Evolutionary conservation across 352 stramenopile species (phyloP), one percentile per base, ranked within the genome.

Genomic region (Pythium dissimile): DNA sequence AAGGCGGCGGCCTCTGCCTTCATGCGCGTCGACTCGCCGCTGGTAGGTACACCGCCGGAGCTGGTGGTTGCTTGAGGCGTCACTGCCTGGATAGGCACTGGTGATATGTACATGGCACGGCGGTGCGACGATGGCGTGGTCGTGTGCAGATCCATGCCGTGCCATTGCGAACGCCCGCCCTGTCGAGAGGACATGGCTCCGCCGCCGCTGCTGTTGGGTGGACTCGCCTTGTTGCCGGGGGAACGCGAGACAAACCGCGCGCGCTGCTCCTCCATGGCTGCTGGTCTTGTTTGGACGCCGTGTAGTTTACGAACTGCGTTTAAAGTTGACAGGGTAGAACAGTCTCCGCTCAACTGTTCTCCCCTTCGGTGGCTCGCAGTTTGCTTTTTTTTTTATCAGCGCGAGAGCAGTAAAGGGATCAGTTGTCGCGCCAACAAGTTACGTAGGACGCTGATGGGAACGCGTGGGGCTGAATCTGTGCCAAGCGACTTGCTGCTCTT

Each of bases 1-100:
- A 94, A 59, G 13, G 76, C 76, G n/a, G 49, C 39, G 20, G 59
- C 54, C 13, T 69, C 55, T 5, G 55, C 20, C 1, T 45, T 43
- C 21, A 27, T 18, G 26, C 15, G 38, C 43, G 32, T 21, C 7
- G 28, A 23, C 5, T 49, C 53, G 31, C 37, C 32, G 48, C 41
- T 45, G 34, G 45, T 32, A 18, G 11, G 26, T 10, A 35, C 20
- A 27, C 27, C 16, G 28, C 13, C 28, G 39, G 39, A 4, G n/a
- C 12, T 16, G 35, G n/a, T 18, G 28, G 30, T 20, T 30, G 45
- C 52, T 31, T 39, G 16, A 15, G 23, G 5, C 31, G 51, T 11
- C 5, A 15, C 21, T 3, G 20, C 12, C 26, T 37, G 49, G 21
- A 52, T 13, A 30, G 35, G 50, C 27, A 48, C 20, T 10, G 52